Conservation (phyloP, 148 eudicot genomes). For the Chenopodium suecicum region DNA sequence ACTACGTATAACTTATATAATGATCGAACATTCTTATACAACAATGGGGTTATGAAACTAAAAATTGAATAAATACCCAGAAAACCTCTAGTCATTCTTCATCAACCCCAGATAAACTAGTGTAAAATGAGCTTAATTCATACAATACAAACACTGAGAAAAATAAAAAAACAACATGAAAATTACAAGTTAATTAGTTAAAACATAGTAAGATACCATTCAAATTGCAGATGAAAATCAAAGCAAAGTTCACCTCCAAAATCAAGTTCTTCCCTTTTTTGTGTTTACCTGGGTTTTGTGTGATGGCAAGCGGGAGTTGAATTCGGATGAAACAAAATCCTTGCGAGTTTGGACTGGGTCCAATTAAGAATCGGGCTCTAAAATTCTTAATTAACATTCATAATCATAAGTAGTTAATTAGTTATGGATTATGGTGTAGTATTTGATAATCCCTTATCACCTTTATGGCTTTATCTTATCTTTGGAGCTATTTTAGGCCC, state of each 20-base stretch:
- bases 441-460: too few relatives aligned
- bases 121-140: slow-evolving; percentile 14
- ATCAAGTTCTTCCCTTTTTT: background rate
- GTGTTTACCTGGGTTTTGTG: background rate
- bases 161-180: background rate
- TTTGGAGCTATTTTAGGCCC: too few relatives aligned
- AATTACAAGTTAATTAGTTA: background rate
- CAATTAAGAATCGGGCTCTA: background rate
- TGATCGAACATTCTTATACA: background rate
- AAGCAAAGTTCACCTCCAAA: background rate
- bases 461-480: too few relatives aligned
- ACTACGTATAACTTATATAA: too few relatives aligned
- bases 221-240: background rate
- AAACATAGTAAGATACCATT: background rate
- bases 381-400: background rate
- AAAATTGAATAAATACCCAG: background rate
- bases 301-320: slow-evolving; percentile 10
- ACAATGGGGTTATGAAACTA: background rate
- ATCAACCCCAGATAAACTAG: background rate
- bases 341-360: background rate
- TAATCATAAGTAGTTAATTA: background rate
- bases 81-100: background rate
- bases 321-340: background rate
- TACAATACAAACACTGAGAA: background rate
- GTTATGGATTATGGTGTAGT: too few relatives aligned